Base-by-base conservation (phyloP, 768 basidiomycete genomes). In the Leucocoprinus sp. region DNA sequence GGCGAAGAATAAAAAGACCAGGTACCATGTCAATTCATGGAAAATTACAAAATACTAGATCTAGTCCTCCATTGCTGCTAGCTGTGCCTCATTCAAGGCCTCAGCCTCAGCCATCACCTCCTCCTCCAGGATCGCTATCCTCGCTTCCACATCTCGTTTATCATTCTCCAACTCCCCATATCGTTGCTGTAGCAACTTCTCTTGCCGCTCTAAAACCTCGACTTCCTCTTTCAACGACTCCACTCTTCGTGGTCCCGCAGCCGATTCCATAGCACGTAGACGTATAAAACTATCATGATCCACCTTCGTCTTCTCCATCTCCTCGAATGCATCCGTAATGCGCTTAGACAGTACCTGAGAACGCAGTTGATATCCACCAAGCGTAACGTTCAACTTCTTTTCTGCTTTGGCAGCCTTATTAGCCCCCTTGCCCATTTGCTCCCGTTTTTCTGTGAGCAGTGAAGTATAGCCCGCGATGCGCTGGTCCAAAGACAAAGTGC, bases 321-420 rank as follows among this genome's bases (percentile, higher is more conserved):
- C 84, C 26, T 76, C 78, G 59, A 89, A 90, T 1, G 80, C 76
- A 22, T 78, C 76, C 2, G 66, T 69, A 36, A 89, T 58, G 1
- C 82, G 79, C 60, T 76, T 79, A 12, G 72, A 62, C 2, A 93
- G 70, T 31, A 76, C 75, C 56, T 72, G 72, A 22, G 80, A 80
- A 8, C 93, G 79, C 29, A 75, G 74, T 58, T 88, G 78, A 61
- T 98, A 98, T 7, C 96, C 96, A n/a, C 93, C 93, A 2, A 98
- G 76, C 11, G 77, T 76, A 47, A 92, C 78, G 7, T 71, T 75
- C 8, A 98, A 76, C 62, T 92, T 95, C 76, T 93, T 96, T 71
- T 97, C 95, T 4, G 72, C 59, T 69, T 96, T 98, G 17, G 75
- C 62, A 0, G 87, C 84, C 59, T 85, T 90, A 43, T 71, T 75